Evolutionary conservation across 176 grass and related monocot genomes (phyloP), one percentile per base, ranked within the genome.

Genomic region (Luzula sylvatica): DNA sequence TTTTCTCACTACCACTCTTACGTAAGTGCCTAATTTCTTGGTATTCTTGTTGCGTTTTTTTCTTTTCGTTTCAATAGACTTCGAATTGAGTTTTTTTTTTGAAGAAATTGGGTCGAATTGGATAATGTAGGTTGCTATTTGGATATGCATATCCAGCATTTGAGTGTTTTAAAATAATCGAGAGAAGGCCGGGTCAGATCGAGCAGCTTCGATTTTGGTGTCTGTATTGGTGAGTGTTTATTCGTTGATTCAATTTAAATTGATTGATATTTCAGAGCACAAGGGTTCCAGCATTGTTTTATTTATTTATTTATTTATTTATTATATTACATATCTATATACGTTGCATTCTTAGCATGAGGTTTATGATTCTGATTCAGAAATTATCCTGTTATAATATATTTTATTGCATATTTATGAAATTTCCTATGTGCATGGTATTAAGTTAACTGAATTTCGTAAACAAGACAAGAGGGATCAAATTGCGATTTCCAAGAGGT

Each of bases 131-230:
- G 75, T 42, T 82, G 46, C 64, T 90, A 49, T 96, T 90, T 65
- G 92, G 85, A 11, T 89, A 96, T 50, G 81, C 78, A 15, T 79
- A 82, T 75, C 85, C 92, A 40, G 85, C 85, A 38, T 89, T 90
- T 61, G 92, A 96, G 66, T 89, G 92, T 76, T 96, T 96, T 71
- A 96, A 96, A 61, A 74, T 82, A 67, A 70, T 86, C 21, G 85
- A 96, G 77, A 20, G 56, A 52, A 43, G 67, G 2, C 89, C 92
- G 38, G 50, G 74, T 45, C 63, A 76, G 42, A 47, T 67, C 4
- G 57, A 46, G 48, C 77, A 77, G 92, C 92, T 96, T 53, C 77
- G 85, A 20, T 89, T 96, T 74, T 96, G 92, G 92, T 96, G 92
- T 72, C 92, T 89, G 50, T 96, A 96, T 71, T 90, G 92, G 85